Base-by-base conservation (phyloP, 192 early-diverging fungal genomes). In the Chytriomyces hyalinus region DNA sequence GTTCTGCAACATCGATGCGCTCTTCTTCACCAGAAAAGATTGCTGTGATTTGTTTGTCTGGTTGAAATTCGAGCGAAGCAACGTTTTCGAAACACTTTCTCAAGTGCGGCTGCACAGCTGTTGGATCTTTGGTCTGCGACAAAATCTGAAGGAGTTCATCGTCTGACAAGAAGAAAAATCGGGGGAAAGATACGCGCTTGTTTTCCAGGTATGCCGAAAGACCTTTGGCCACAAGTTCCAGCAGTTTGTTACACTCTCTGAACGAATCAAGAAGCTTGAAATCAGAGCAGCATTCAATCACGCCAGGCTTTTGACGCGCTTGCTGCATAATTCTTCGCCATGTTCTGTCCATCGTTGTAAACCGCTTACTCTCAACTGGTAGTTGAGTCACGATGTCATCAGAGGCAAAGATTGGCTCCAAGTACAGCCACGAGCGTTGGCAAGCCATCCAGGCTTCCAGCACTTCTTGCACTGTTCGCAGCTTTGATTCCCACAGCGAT, bases 81-180 rank as follows among this genome's bases (percentile, higher is more conserved):
- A 90, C 80, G 78, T 90, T 90, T 72, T 90, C 88, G 72, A 90
- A 90, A 76, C 88, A 90, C 63, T 90, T 90, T 53, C 88, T 79
- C 44, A 90, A 70, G 49, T 90, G 88, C 3, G 88, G 88, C 63
- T 90, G 88, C 5, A 90, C 88, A 20, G 88, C 88, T 46, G 87
- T 89, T 4, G 88, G 88, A 71, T 90, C 88, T 71, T 90, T 90
- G 0, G 88, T 89, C 70, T 90, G 88, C 45, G 88, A 90, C 45
- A 90, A 73, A 61, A 90, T 90, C 67, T 90, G 88, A 20, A 90
- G 79, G 45, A 90, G 75, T 77, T 90, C 88, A 57, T 90, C 88
- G 74, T 90, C 88, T 36, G 85, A 87, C 28, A 90, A 70, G 81
- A 90, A 90, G 71, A 89, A 89, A 69, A 90, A 90, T 73, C 88